phyloP scores from a whole-genome alignment of 805 yeast genomes.

The Pichia manshurica region DNA sequence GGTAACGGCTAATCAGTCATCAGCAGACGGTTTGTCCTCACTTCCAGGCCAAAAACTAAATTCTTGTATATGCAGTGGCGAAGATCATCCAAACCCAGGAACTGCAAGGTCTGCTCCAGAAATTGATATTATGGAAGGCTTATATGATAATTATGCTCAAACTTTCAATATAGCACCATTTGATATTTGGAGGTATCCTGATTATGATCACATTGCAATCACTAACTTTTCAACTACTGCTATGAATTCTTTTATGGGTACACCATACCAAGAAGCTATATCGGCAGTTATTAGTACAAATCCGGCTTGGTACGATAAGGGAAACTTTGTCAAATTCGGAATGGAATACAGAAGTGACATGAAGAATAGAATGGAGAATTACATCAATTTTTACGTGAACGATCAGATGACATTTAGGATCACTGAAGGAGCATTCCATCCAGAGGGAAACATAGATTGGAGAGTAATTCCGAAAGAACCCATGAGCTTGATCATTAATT shows the following conservation, averaged over 20 bases:
- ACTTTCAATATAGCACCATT: constrained; percentile 92
- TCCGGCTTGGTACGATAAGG: constrained; percentile 66
- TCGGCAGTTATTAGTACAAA: constrained; percentile 78
- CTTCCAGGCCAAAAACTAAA: constrained; percentile 79
- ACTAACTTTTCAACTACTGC: constrained; percentile 62
- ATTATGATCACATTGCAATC: constrained; percentile 72
- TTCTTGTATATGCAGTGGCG: constrained; percentile 74
- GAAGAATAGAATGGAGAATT: constrained; percentile 59
- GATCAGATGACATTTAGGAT: constrained; percentile 69
- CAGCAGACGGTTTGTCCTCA: constrained; percentile 81
- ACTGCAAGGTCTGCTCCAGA: constrained; percentile 93
- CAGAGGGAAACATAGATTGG: constrained; percentile 86
- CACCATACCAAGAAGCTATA: constrained; percentile 89
- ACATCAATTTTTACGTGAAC: constrained; percentile 73
- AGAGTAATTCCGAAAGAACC: constrained; percentile 84
- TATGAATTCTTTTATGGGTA: constrained; percentile 88
- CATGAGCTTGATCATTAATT: constrained; percentile 79
- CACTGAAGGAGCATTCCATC: constrained; percentile 69
- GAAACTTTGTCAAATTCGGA: constrained; percentile 65
- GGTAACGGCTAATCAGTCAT: constrained; percentile 87
- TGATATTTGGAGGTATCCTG: constrained; percentile 92
- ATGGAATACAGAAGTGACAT: constrained; percentile 69
- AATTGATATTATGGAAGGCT: constrained; percentile 87
- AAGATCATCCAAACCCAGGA: constrained; percentile 85
- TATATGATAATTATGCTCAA: constrained; percentile 63